Evolutionary conservation across 1,284 basidiomycete species (phyloP).

Genomic region (Trametes sp.): DNA sequence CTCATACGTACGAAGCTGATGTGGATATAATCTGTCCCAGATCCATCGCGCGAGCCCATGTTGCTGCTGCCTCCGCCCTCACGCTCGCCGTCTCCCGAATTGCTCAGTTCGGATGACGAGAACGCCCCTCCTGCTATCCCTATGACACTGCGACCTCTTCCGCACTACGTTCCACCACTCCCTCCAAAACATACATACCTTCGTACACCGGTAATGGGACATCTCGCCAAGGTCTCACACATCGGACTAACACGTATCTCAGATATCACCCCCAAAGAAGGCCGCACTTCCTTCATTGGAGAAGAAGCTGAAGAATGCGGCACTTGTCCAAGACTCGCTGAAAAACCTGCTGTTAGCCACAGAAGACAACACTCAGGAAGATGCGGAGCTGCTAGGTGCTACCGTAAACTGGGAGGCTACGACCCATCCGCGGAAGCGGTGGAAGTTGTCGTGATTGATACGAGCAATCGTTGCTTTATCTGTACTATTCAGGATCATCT

Average conservation of each 20-base stretch:
- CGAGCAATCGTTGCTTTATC: not conserved
- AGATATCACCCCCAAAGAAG: constrained; percentile 79
- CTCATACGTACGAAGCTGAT: not conserved
- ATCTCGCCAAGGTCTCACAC: not conserved
- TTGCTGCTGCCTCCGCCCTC: constrained; percentile 53
- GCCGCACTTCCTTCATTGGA: constrained; percentile 81
- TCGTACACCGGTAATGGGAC: constrained; percentile 67
- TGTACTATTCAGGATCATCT: constrained; percentile 6
- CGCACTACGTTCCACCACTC: constrained; percentile 67
- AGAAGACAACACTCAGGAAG: constrained; percentile 77
- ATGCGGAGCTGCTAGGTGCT: constrained; percentile 76
- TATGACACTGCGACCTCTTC: constrained; percentile 67
- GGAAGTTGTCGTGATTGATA: constrained; percentile 51
- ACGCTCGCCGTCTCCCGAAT: constrained; percentile 67
- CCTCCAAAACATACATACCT: constrained; percentile 87
- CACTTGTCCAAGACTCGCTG: constrained; percentile 79
- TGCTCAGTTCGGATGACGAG: constrained; percentile 80
- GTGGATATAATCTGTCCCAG: not conserved
- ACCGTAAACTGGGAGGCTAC: constrained; percentile 84
- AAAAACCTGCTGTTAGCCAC: constrained; percentile 77
- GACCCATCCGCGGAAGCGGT: constrained; percentile 73
- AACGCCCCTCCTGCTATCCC: constrained; percentile 59
- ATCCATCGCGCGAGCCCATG: constrained; percentile 22
- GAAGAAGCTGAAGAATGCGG: constrained; percentile 82
- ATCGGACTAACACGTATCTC: not conserved